Percentiles rank a stretch among this genome's conserved stretches.
These are phyloP conservation scores for Dactylella cylindrospora DNA, from an alignment of 2,329 filamentous ascomycete species.

Conservation along the genomic window DNA sequence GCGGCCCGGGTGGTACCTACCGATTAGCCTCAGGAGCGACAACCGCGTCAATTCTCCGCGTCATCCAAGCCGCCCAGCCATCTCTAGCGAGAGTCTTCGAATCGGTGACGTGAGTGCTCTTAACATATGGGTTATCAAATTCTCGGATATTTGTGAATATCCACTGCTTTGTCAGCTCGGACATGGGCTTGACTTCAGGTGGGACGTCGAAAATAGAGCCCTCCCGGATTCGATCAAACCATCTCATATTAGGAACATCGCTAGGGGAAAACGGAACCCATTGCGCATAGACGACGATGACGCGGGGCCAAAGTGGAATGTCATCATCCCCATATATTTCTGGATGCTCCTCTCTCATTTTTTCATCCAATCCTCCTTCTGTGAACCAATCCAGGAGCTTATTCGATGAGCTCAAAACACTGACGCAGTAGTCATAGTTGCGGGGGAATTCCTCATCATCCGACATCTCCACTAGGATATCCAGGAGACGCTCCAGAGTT, in stretches of 20 bases:
- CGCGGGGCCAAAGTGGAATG: conserved; percentile 53
- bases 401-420: conserved; percentile 55
- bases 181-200: conserved; percentile 54
- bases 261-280: conserved; percentile 54
- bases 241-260: conserved; percentile 52
- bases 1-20: conserved; percentile 49
- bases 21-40: conserved; percentile 52
- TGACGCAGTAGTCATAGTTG: conserved; percentile 57
- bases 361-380: conserved; percentile 51
- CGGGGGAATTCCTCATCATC: conserved; percentile 55
- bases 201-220: conserved; percentile 50
- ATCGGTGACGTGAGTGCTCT: conserved; percentile 56
- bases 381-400: conserved; percentile 52
- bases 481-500: conserved; percentile 53
- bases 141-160: conserved; percentile 56
- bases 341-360: conserved; percentile 50
- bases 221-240: conserved; percentile 53
- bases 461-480: conserved; percentile 55
- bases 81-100: conserved; percentile 54
- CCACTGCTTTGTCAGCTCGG: conserved; percentile 55
- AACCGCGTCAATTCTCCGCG: conserved; percentile 53
- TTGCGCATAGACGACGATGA: conserved; percentile 57
- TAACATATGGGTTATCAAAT: conserved; percentile 57
- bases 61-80: conserved; percentile 54
- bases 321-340: conserved; percentile 43